Evolutionary conservation across 805 yeast species (phyloP).

Genomic region (Candida schatavii): DNA sequence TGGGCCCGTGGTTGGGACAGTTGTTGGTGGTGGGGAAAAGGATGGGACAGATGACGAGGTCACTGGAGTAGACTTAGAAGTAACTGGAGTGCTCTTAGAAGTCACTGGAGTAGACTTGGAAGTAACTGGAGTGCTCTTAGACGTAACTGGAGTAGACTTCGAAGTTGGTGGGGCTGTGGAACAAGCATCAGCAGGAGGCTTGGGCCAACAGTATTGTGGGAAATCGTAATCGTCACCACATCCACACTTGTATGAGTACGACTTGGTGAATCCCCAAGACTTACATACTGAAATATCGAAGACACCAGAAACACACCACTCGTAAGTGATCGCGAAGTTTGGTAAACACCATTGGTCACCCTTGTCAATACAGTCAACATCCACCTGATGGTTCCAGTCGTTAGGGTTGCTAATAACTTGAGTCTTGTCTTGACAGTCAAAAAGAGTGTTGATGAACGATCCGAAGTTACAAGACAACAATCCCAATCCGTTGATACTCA

Average conservation of each 20-base stretch:
- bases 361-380: conserved; percentile 2
- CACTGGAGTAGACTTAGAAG: too few species aligned
- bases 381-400: not conserved
- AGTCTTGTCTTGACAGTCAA: not conserved
- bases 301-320: conserved; percentile 1
- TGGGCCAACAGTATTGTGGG: conserved; percentile 4
- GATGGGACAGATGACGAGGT: too few species aligned
- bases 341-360: conserved; percentile 1
- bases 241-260: conserved; percentile 1
- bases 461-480: not conserved
- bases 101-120: not conserved
- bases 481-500: not conserved
- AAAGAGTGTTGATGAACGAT: not conserved
- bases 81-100: not conserved
- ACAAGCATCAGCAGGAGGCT: not conserved
- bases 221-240: conserved; percentile 2
- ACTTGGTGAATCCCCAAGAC: not conserved
- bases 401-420: not conserved
- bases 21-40: not conserved
- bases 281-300: not conserved
- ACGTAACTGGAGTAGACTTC: not conserved
- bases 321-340: not conserved
- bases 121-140: too few species aligned
- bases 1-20: not conserved
- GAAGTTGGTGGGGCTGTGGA: not conserved